A percentile compares a stretch with the other conserved stretches of the same genome.
These are phyloP conservation scores for Lenzites betulinus DNA, from an alignment of 768 basidiomycete genomes.

Conservation along the genomic window DNA sequence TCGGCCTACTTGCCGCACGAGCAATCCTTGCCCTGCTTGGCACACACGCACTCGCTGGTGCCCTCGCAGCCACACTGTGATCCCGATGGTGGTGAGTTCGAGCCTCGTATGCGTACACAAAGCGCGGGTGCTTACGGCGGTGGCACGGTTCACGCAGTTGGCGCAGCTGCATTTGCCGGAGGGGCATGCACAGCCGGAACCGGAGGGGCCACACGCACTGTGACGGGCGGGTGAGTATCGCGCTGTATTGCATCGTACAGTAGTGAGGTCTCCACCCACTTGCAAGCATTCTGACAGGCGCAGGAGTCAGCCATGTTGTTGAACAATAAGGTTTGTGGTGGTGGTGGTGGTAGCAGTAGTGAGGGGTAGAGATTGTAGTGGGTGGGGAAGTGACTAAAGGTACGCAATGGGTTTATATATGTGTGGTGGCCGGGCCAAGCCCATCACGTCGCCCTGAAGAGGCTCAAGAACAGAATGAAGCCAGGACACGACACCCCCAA, in stretches of 20 bases:
- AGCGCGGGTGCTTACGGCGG: slow-evolving; percentile 21
- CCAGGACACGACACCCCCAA: too few species aligned
- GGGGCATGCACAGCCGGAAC: slow-evolving; percentile 35
- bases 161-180: slow-evolving; percentile 35
- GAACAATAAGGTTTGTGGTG: not conserved
- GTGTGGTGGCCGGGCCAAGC: too few species aligned
- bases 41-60: slow-evolving; percentile 9
- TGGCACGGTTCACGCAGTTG: slow-evolving; percentile 33
- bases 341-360: too few species aligned
- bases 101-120: not conserved
- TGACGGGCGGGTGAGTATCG: not conserved
- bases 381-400: not conserved
- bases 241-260: not conserved
- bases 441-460: not conserved
- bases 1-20: slow-evolving; percentile 9
- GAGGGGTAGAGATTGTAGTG: not conserved
- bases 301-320: slow-evolving; percentile 32
- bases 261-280: slow-evolving; percentile 19
- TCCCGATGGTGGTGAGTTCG: not conserved
- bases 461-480: not conserved
- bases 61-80: slow-evolving; percentile 14
- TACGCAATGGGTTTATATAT: not conserved
- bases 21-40: slow-evolving; percentile 14
- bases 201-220: slow-evolving; percentile 36
- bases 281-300: slow-evolving; percentile 33